phyloP scores from a whole-genome alignment of 2,329 filamentous ascomycete genomes.

The Calonectria leucothoes region DNA sequence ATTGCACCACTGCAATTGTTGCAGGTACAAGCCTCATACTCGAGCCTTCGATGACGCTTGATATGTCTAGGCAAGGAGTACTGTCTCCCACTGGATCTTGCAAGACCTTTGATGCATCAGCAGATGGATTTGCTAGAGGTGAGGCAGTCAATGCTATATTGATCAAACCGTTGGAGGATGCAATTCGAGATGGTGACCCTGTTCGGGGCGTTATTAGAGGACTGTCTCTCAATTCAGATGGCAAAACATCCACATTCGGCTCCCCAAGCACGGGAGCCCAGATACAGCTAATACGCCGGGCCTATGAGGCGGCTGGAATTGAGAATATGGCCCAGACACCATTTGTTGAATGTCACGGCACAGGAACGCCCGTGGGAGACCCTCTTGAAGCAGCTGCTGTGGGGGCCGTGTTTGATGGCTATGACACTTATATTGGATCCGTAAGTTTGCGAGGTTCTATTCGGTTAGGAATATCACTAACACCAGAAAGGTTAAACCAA shows the following conservation, averaged over 20 bases:
- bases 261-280: neutral
- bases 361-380: neutral
- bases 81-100: neutral
- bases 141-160: neutral
- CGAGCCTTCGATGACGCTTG: neutral
- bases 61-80: neutral
- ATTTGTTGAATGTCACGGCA: neutral
- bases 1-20: neutral
- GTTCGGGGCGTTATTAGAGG: neutral
- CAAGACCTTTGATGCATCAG: neutral
- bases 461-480: neutral
- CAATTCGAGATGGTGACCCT: neutral
- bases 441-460: neutral
- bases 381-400: neutral
- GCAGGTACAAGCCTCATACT: neutral
- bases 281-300: neutral
- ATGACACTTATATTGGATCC: neutral
- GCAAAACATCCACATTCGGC: neutral
- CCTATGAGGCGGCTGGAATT: neutral
- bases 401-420: neutral
- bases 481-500: neutral
- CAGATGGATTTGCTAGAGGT: neutral
- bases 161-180: neutral
- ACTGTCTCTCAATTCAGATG: neutral
- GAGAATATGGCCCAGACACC: neutral